Base-by-base conservation (phyloP, 2,329 filamentous ascomycete species). In the Talaromyces marneffei region DNA sequence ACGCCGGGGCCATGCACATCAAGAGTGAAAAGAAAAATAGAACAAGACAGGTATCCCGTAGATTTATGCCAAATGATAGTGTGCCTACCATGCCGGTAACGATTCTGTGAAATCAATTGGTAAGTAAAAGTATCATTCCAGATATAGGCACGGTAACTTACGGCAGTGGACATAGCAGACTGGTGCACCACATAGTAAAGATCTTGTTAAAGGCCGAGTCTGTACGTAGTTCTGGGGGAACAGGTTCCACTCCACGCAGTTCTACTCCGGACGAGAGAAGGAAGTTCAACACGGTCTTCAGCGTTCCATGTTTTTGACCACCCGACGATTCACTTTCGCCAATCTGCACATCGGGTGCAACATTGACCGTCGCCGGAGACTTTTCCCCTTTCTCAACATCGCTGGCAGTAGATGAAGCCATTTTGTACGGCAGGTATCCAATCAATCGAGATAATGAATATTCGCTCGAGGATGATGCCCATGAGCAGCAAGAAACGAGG, bases 111-210 rank as follows among this genome's bases (percentile, higher is more conserved):
- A 46, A n/a, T 2, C 12, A 23, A 23, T 23, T 29, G 40, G 23
- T 48, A 16, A 48, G 44, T 29, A 25, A n/a, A 27, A 9, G 2
- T 14, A 23, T n/a, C 23, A 48, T 16, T 12, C 3, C 6, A 3
- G 3, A 29, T 48, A 27, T 8, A 27, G 6, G 6, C 2, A n/a
- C n/a, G 23, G 27, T 3, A 14, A 48, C 44, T 48, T 25, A 48
- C 44, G 44, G 44, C 12, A 48, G 14, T 48, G 44, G 44, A 27
- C 44, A 48, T 3, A 89, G 82, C n/a, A 89, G 84, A 52, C 89
- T 90, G 59, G 91, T 87, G 55, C 90, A 88, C 68, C 91, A 91
- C 12, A 87, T 87, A 25, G 85, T 87, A 53, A 91, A 86, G 57
- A 89, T 87, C 86, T 91, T 86, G 75, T 92, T 92, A 68, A 88